Percentiles rank a stretch among this genome's conserved stretches.
Conservation (phyloP, 176 grass and related monocot species). For the Carex myosuroides region DNA sequence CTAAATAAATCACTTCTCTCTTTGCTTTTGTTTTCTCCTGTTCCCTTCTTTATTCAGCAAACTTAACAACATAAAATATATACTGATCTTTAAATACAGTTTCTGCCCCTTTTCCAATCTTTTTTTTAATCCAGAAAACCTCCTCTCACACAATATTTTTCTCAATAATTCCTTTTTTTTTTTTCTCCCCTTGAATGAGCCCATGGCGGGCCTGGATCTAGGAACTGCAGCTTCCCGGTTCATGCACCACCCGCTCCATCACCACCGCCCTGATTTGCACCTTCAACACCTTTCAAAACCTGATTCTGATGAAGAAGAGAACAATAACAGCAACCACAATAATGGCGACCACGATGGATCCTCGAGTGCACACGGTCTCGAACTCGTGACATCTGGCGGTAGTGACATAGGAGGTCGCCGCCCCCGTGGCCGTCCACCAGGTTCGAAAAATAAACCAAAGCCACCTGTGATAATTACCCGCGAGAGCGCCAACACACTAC, state of each 20-base stretch:
- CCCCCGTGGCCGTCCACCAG: slow-evolving; percentile 63
- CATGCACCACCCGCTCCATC: slow-evolving; percentile 69
- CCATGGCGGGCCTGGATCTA: slow-evolving; percentile 94
- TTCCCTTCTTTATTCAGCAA: slow-evolving; percentile 68
- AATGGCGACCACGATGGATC: slow-evolving; percentile 49
- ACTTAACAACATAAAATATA: slow-evolving; percentile 41
- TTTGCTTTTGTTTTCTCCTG: slow-evolving; percentile 34
- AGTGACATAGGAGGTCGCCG: slow-evolving; percentile 46
- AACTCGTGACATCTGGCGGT: slow-evolving; percentile 22
- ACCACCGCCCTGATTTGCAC: slow-evolving; percentile 62
- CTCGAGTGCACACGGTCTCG: slow-evolving; percentile 28
- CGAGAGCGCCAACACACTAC: slow-evolving; percentile 95
- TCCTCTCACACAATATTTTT: slow-evolving; percentile 29
- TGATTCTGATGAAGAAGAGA: slow-evolving; percentile 43
- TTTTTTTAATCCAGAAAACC: slow-evolving; percentile 72
- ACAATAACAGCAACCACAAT: slow-evolving; percentile 34
- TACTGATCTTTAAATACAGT: slow-evolving; percentile 64
- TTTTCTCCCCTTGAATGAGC: slow-evolving; percentile 47
- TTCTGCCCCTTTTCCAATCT: slow-evolving; percentile 61
- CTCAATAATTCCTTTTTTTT: slow-evolving; percentile 29
- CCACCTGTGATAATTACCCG: slow-evolving; percentile 97
- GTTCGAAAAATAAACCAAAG: slow-evolving; percentile 94
- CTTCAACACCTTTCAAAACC: slow-evolving; percentile 55
- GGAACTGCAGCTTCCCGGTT: slow-evolving; percentile 73
- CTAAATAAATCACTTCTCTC: slow-evolving; percentile 36